Evolutionary conservation across 164 flowering plant species (phyloP), one percentile per base, ranked within the genome.

Genomic region (Akebia trifoliata): DNA sequence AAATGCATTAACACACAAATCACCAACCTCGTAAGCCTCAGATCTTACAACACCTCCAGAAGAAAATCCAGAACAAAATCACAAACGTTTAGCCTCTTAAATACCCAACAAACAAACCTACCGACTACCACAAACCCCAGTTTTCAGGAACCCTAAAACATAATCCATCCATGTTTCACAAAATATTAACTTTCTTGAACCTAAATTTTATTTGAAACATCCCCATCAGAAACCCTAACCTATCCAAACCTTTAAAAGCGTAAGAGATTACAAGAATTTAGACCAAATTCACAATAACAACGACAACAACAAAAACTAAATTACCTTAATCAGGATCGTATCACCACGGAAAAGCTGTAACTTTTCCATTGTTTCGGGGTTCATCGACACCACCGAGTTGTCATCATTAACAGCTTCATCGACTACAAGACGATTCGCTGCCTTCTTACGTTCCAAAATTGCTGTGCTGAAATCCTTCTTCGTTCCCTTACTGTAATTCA

Each of bases 401-500:
- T 87, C 95, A 55, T 87, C 95, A 62, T 85, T 83, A 52, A 72
- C 37, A 0, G 92, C 92, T 59, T 87, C 92, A 45, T 87, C 95
- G 0, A 87, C 87, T 1, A 87, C 78, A 17, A 87, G 75, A 8
- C 95, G 74, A 67, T 87, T 87, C 22, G 90, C 65, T 1, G 96
- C 86, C 74, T 85, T 87, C 78, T 87, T 87, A 11, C 90, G 68
- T 75, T 87, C 92, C 59, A 87, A 59, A 58, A 87, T 87, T 39
- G 95, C 95, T 4, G 92, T 87, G 43, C 86, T 81, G 64, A 80
- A 87, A 61, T 88, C 96, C 72, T 73, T 75, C 80, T 85, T 87
- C 53, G 81, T 67, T 9, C 85, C 83, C 65, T 78, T 80, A 22
- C 86, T 81, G 77, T 45, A 66, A 22, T 37, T 37, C 48, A 34